A percentile compares a stretch with the other conserved stretches of the same genome.
phyloP scores from a whole-genome alignment of 2,329 filamentous ascomycete species.

The Ceratocystis lukuohia region DNA sequence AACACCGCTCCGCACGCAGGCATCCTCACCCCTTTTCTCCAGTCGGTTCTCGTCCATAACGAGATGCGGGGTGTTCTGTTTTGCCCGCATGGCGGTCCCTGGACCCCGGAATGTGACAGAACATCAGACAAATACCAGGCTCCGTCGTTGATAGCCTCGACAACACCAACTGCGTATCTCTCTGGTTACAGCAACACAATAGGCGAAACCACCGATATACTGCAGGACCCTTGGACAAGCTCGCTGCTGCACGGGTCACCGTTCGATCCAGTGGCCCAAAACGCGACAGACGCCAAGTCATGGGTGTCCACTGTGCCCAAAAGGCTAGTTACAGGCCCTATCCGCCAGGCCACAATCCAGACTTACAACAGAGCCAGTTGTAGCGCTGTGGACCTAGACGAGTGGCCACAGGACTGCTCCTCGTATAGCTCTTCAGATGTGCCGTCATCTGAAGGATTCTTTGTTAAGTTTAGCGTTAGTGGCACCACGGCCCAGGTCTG shows the following conservation, averaged over 20 bases:
- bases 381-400: not conserved
- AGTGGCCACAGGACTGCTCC: slow-evolving; percentile 13
- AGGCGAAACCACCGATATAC: slow-evolving; percentile 3
- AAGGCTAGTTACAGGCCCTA: slow-evolving; percentile 9
- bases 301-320: slow-evolving; percentile 17
- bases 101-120: slow-evolving; percentile 14
- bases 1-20: not conserved
- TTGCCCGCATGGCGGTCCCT: slow-evolving; percentile 13
- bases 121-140: slow-evolving; percentile 5
- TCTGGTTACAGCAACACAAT: slow-evolving; percentile 15
- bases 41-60: slow-evolving; percentile 11
- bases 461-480: not conserved
- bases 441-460: slow-evolving; percentile 9
- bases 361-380: slow-evolving; percentile 7
- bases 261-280: slow-evolving; percentile 11
- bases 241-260: slow-evolving; percentile 9
- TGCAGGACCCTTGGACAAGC: slow-evolving; percentile 12
- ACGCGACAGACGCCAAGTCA: slow-evolving; percentile 12
- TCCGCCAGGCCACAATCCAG: slow-evolving; percentile 17
- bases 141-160: slow-evolving; percentile 15
- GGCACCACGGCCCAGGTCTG: slow-evolving; percentile 12
- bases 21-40: slow-evolving; percentile 15
- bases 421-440: slow-evolving; percentile 14
- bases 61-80: slow-evolving; percentile 13
- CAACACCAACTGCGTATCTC: slow-evolving; percentile 16